Percentiles rank a stretch among this genome's conserved stretches.
Evolutionary conservation across 768 basidiomycete species (phyloP).

Genomic region (Naganishia antarctica): DNA sequence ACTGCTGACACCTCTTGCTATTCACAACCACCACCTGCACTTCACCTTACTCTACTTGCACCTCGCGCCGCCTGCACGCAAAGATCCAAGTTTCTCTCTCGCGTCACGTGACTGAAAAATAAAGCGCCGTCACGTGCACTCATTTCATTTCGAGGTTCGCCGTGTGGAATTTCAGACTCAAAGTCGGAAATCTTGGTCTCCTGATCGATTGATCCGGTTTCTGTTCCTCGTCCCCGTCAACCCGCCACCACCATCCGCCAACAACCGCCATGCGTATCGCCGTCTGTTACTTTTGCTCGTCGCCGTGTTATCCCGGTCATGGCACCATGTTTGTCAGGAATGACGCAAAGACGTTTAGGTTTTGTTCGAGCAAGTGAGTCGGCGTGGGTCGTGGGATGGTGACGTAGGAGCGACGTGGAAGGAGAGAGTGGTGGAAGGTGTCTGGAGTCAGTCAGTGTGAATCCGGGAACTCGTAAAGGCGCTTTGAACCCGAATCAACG

Average conservation of each 20-base stretch:
- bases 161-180: no score
- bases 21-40: no score
- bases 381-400: not conserved
- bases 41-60: no score
- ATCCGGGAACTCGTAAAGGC: no score
- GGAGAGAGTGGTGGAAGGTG: not conserved
- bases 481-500: no score
- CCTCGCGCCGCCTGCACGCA: not conserved
- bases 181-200: no score
- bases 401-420: no score
- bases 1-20: no score
- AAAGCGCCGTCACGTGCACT: not conserved
- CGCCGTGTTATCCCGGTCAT: slow-evolving; percentile 22
- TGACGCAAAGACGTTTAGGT: slow-evolving; percentile 95
- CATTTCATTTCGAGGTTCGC: no score
- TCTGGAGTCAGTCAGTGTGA: not conserved
- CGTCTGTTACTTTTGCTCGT: slow-evolving; percentile 24
- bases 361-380: slow-evolving; percentile 91
- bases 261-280: slow-evolving; percentile 21
- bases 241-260: not conserved
- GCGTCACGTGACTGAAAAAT: slow-evolving; percentile 6
- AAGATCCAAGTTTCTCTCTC: slow-evolving; percentile 12
- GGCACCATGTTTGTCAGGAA: slow-evolving; percentile 80
- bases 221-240: not conserved
- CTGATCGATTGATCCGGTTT: no score